Evolutionary conservation across 2,329 filamentous ascomycete genomes (phyloP).

Genomic region (Colletotrichum truncatum): DNA sequence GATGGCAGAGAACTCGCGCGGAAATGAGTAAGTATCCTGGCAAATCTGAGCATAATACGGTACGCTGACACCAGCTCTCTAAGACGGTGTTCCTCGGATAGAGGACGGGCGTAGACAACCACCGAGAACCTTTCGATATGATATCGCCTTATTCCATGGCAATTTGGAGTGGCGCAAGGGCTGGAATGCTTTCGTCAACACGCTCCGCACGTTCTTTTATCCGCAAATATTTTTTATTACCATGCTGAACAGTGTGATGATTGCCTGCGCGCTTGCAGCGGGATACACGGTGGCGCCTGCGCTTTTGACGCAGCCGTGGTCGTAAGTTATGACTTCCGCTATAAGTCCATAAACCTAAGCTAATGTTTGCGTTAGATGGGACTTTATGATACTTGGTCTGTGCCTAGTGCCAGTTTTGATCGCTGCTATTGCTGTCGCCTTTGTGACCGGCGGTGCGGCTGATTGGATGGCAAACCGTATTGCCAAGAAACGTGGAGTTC

Average conservation of each 20-base stretch:
- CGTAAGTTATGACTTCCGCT: neutral
- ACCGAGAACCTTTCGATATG: constrained; percentile 38
- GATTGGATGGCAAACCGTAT: constrained; percentile 38
- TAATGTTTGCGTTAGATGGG: constrained; percentile 32
- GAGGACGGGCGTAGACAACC: constrained; percentile 4
- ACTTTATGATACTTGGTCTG: constrained; percentile 39
- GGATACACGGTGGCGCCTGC: constrained; percentile 33
- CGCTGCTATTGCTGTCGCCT: constrained; percentile 42
- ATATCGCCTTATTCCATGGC: constrained; percentile 42
- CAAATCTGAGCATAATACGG: too few species aligned
- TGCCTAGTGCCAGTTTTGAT: constrained; percentile 38
- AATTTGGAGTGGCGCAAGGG: constrained; percentile 38
- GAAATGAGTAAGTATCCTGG: constrained; percentile 37
- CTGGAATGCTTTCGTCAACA: constrained; percentile 36
- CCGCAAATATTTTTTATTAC: constrained; percentile 44
- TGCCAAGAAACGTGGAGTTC: constrained; percentile 35
- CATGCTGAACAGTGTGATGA: constrained; percentile 40
- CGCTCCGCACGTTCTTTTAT: constrained; percentile 42
- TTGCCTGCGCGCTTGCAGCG: constrained; percentile 39
- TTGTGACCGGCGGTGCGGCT: constrained; percentile 39
- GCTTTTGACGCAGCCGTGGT: constrained; percentile 22
- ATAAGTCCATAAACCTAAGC: accelerated
- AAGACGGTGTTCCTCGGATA: constrained; percentile 34
- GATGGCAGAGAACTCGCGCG: constrained; percentile 39
- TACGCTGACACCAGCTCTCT: too few species aligned